phyloP scores from a whole-genome alignment of 2,329 filamentous ascomycete genomes.

The Hymenoscyphus repandus region DNA sequence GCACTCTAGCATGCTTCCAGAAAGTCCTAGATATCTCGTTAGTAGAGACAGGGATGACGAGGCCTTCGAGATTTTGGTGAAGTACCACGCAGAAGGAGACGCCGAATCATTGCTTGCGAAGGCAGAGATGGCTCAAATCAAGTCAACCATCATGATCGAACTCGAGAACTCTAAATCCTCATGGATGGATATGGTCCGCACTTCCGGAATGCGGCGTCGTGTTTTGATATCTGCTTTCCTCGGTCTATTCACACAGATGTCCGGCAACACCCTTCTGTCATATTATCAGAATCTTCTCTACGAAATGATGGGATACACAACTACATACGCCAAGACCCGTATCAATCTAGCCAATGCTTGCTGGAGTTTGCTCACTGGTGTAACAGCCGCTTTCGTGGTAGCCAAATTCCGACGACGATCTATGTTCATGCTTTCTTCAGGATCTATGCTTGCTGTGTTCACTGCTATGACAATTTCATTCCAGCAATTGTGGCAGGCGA shows the following conservation, averaged over 20 bases:
- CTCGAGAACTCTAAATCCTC: slow-evolving; percentile 46
- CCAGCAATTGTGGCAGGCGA: slow-evolving; percentile 34
- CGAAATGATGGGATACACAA: slow-evolving; percentile 40
- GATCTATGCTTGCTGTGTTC: slow-evolving; percentile 47
- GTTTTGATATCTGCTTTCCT: slow-evolving; percentile 44
- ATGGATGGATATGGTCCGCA: slow-evolving; percentile 47
- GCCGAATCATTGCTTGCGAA: slow-evolving; percentile 45
- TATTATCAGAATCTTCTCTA: slow-evolving; percentile 45
- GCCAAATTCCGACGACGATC: slow-evolving; percentile 40
- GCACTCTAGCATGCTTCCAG: slow-evolving; percentile 40
- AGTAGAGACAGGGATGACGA: slow-evolving; percentile 52
- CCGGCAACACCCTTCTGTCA: slow-evolving; percentile 40
- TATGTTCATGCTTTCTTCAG: slow-evolving; percentile 50
- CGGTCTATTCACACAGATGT: slow-evolving; percentile 49
- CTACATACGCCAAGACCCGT: slow-evolving; percentile 37
- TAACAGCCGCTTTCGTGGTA: slow-evolving; percentile 37
- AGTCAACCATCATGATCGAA: slow-evolving; percentile 49
- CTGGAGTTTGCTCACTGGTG: slow-evolving; percentile 40
- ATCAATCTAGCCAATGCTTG: slow-evolving; percentile 42
- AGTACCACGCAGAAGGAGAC: slow-evolving; percentile 50
- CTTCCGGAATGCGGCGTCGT: slow-evolving; percentile 44
- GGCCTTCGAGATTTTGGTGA: slow-evolving; percentile 45
- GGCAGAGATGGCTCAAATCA: slow-evolving; percentile 56
- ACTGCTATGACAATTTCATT: slow-evolving; percentile 49
- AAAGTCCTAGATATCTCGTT: slow-evolving; percentile 52